Evolutionary conservation across 1,284 basidiomycete genomes (phyloP).

Genomic region (Thelephora terrestris): DNA sequence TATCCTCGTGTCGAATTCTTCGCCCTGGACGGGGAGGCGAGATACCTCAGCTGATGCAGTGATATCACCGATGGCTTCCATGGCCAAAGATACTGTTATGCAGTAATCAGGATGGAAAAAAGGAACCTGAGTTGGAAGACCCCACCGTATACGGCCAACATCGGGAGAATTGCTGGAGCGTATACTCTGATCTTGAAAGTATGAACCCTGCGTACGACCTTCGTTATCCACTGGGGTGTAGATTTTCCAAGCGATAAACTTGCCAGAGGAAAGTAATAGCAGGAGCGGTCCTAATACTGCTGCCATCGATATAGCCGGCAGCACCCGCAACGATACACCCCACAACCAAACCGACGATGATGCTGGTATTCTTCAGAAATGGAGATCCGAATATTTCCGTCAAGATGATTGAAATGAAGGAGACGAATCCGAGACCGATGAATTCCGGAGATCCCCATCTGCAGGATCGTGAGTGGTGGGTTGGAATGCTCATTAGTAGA

Average conservation of each 20-base stretch:
- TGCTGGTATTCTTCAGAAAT: conserved; percentile 71
- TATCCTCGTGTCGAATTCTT: conserved; percentile 69
- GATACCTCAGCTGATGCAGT: conserved; percentile 81
- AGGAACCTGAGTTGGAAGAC: conserved; percentile 5
- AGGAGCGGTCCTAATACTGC: conserved; percentile 54
- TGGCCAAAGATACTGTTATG: conserved; percentile 50
- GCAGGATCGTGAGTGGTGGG: background rate
- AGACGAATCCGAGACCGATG: conserved; percentile 79
- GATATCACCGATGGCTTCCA: conserved; percentile 84
- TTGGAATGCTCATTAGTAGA: conserved; percentile 6
- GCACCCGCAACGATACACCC: conserved; percentile 75
- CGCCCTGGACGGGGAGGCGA: conserved; percentile 54
- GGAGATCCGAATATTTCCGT: conserved; percentile 74
- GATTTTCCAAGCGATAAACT: background rate
- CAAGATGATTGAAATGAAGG: conserved; percentile 68
- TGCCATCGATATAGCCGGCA: conserved; percentile 61
- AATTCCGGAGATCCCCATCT: conserved; percentile 77
- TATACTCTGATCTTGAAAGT: conserved; percentile 76
- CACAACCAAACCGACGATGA: conserved; percentile 65
- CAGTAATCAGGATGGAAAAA: background rate
- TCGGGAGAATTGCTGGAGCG: conserved; percentile 73
- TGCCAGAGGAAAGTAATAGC: conserved; percentile 75
- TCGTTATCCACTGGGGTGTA: background rate
- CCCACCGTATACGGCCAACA: conserved; percentile 71
- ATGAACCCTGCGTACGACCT: conserved; percentile 42